phyloP scores from a whole-genome alignment of 2,329 filamentous ascomycete species.

The Dothideomycetes sp. region DNA sequence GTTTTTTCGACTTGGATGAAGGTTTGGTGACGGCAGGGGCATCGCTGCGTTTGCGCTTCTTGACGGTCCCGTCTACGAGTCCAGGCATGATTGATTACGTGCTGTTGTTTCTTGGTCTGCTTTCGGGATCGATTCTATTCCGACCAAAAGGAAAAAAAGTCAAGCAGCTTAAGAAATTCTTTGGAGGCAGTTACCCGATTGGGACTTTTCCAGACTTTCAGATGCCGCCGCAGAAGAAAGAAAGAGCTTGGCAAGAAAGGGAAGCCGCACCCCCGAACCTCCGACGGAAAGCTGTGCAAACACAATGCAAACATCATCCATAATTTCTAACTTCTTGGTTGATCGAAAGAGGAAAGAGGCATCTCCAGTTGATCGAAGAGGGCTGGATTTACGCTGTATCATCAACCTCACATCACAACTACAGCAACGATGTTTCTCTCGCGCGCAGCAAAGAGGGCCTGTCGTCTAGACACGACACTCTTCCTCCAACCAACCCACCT shows the following conservation, averaged over 20 bases:
- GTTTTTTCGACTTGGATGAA: conserved; percentile 31
- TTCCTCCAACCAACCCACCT: conserved; percentile 44
- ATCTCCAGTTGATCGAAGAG: too few relatives aligned
- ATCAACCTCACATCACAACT: background rate
- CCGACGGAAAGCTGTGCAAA: too few relatives aligned
- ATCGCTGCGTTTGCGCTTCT: conserved; percentile 36
- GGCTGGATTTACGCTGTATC: background rate
- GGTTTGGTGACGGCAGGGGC: conserved; percentile 16
- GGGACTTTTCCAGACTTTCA: conserved; percentile 2
- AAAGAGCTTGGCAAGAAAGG: too few relatives aligned
- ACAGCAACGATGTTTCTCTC: conserved; percentile 32
- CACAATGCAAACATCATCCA: too few relatives aligned
- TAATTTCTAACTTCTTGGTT: too few relatives aligned
- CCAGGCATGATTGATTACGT: conserved; percentile 28
- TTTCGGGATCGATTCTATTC: background rate
- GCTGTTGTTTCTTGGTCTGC: background rate
- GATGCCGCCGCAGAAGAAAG: background rate
- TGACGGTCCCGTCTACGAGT: conserved; percentile 23
- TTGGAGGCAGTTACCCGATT: conserved; percentile 9
- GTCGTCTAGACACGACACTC: conserved; percentile 48
- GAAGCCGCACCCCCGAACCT: too few relatives aligned
- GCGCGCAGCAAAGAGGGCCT: conserved; percentile 52
- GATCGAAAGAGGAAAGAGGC: too few relatives aligned
- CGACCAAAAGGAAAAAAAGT: background rate
- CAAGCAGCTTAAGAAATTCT: conserved; percentile 5